phyloP scores from a whole-genome alignment of 345 rosid species.

The Gossypium arboreum region DNA sequence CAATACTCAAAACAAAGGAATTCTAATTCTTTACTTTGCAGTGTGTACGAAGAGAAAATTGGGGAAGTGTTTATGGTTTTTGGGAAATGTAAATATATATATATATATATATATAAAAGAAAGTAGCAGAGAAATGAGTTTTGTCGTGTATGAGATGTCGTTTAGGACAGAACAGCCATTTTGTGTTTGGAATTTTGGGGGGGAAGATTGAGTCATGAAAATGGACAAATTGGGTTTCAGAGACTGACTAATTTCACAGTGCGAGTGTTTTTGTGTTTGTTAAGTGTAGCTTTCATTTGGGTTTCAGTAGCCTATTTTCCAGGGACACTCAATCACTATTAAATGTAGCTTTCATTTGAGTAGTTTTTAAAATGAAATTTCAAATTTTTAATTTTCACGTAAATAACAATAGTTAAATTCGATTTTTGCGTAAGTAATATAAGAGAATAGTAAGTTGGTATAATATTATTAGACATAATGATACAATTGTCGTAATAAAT shows the following conservation, averaged over 20 bases:
- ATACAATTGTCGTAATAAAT: accelerated
- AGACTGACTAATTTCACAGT: neutral
- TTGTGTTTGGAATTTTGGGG: slow-evolving; percentile 16
- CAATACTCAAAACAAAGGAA: slow-evolving; percentile 34
- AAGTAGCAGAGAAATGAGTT: neutral
- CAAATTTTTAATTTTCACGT: too few species aligned
- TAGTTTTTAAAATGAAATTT: neutral
- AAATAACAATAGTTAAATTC: too few species aligned
- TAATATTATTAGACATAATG: too few species aligned
- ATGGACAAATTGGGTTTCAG: neutral
- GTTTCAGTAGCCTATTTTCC: neutral
- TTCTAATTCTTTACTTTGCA: slow-evolving; percentile 10
- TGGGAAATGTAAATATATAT: slow-evolving; percentile 23
- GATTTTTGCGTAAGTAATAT: too few species aligned
- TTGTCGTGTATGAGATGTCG: slow-evolving; percentile 39
- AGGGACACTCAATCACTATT: neutral
- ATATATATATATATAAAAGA: neutral
- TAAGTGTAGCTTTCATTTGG: neutral
- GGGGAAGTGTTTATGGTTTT: neutral
- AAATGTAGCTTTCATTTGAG: neutral
- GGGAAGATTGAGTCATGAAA: neutral
- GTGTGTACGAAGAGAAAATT: neutral
- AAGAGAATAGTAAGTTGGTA: accelerated
- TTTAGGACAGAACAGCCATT: slow-evolving; percentile 14
- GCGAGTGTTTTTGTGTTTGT: neutral